A percentile compares a stretch with the other conserved stretches of the same genome.
Conservation (phyloP, 106 monocot species). For the Posidonia australis region DNA sequence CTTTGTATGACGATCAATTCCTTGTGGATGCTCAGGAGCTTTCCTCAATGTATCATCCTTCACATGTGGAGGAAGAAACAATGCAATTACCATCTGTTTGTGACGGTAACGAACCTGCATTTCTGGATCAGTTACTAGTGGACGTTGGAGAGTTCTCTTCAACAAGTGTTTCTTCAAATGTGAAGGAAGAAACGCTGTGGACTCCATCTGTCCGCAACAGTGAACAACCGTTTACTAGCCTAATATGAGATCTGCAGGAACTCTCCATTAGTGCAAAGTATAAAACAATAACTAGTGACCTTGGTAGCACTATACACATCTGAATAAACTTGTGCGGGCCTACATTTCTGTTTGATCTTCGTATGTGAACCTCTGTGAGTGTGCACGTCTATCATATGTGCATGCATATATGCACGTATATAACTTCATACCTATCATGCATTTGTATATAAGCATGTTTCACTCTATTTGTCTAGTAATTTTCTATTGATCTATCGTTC, state of each 20-base stretch:
- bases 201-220: not conserved
- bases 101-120: not conserved
- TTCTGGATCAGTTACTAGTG: not conserved
- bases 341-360: not conserved
- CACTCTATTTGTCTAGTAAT: no score
- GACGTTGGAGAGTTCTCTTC: not conserved
- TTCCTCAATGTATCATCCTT: not conserved
- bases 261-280: not conserved
- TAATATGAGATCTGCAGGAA: not conserved
- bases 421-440: no score
- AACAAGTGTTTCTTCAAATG: not conserved
- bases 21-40: not conserved
- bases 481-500: no score
- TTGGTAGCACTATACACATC: not conserved
- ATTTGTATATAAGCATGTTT: no score
- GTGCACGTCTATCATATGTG: no score
- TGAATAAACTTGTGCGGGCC: conserved; percentile 3
- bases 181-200: not conserved
- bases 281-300: not conserved
- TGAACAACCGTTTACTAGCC: conserved; percentile 1
- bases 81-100: no score
- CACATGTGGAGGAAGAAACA: not conserved
- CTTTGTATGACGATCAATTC: not conserved
- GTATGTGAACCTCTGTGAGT: no score
- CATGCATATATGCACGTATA: no score